Conservation (phyloP, 164 flowering plant genomes). For the Litsea cubeba region DNA sequence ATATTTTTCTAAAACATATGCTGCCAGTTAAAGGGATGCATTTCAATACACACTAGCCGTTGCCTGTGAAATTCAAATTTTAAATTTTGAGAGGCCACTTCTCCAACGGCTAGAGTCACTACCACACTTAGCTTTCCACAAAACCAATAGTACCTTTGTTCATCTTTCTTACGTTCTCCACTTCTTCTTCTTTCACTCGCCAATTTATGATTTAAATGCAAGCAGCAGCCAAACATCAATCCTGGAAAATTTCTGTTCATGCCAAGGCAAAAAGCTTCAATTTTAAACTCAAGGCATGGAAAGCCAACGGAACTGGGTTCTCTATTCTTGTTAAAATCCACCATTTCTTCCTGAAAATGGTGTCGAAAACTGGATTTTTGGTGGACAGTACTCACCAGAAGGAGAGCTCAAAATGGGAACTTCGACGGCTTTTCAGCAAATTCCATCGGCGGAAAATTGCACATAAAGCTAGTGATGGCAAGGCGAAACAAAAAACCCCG, state of each 20-base stretch:
- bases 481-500: background rate
- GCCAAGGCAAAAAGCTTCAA: constrained; percentile 24
- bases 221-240: constrained; percentile 11
- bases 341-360: constrained; percentile 13
- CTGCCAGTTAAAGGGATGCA: no score
- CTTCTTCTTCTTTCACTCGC: background rate
- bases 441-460: background rate
- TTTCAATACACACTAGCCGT: background rate
- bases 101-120: background rate
- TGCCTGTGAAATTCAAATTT: background rate
- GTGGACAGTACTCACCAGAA: no score
- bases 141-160: no score
- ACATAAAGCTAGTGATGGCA: background rate
- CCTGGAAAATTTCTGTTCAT: constrained; percentile 25
- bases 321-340: constrained; percentile 19
- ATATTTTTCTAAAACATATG: no score
- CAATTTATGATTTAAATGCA: constrained; percentile 11
- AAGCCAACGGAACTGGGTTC: constrained; percentile 4
- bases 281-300: constrained; percentile 26
- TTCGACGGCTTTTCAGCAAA: constrained; percentile 11
- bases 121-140: background rate
- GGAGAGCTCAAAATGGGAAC: constrained; percentile 14
- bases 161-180: background rate
- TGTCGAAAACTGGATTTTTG: constrained; percentile 9
- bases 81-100: background rate